Conservation (phyloP, 768 basidiomycete genomes). For the Mycena filopes region DNA sequence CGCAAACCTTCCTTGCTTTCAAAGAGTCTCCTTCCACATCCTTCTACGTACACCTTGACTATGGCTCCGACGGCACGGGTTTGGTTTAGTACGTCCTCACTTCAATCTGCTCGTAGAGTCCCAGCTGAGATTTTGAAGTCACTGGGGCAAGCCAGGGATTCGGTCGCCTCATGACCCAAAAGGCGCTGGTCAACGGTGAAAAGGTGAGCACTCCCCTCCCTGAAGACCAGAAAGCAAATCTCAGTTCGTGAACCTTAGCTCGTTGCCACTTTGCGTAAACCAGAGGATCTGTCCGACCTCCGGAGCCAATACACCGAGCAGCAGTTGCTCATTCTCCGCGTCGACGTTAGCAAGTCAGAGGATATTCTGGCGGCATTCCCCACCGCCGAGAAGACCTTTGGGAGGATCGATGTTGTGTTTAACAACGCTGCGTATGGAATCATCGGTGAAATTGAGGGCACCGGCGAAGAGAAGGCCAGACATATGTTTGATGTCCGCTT, state of each 20-base stretch:
- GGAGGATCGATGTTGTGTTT: conserved; percentile 54
- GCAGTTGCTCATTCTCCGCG: conserved; percentile 48
- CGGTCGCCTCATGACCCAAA: conserved; percentile 29
- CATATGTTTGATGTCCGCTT: conserved; percentile 48
- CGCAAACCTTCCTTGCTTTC: too few species aligned
- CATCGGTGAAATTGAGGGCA: conserved; percentile 50
- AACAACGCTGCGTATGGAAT: conserved; percentile 53
- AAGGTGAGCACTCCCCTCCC: too few species aligned
- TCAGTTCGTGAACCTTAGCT: conserved; percentile 15
- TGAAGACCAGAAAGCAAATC: not conserved
- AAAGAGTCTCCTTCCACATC: too few species aligned
- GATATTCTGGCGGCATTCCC: conserved; percentile 50
- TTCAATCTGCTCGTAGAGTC: too few species aligned
- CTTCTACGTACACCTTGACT: too few species aligned
- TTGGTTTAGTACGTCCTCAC: too few species aligned
- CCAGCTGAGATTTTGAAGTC: too few species aligned
- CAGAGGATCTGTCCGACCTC: conserved; percentile 43
- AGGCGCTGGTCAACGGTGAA: conserved; percentile 31
- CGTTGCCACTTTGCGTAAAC: conserved; percentile 55
- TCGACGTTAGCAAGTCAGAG: conserved; percentile 49
- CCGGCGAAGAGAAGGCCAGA: conserved; percentile 45
- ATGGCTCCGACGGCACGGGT: too few species aligned
- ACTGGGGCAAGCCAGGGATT: too few species aligned
- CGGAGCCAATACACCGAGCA: conserved; percentile 39
- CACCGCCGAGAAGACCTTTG: conserved; percentile 47